Conservation (phyloP, 2,329 filamentous ascomycete species). For the Botrytis hyacinthi region DNA sequence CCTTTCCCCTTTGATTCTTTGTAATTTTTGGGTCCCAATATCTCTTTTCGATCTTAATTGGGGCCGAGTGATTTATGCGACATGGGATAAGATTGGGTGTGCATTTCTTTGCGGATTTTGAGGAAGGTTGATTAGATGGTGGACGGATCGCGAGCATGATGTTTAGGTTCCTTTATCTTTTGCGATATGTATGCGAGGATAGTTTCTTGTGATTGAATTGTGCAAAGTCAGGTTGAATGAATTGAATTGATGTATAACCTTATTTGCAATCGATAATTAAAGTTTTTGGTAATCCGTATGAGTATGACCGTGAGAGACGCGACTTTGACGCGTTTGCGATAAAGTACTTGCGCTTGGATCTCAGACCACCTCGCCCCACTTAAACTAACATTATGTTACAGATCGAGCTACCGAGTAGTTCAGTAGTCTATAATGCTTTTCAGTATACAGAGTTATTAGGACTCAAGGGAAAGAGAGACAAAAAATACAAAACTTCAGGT, state of each 20-base stretch:
- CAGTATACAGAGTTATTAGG: no score
- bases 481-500: no score
- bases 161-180: not conserved
- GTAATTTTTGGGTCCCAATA: conserved; percentile 13
- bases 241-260: not conserved
- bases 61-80: conserved; percentile 10
- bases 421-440: not conserved
- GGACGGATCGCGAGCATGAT: conserved; percentile 14
- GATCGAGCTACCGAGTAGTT: no score
- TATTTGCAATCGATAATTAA: not conserved
- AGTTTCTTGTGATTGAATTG: not conserved
- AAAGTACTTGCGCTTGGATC: not conserved
- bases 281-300: not conserved
- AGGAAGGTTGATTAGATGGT: conserved; percentile 1
- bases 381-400: no score
- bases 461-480: no score
- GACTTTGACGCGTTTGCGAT: conserved; percentile 1
- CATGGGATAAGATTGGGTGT: conserved; percentile 13
- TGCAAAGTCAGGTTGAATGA: not conserved
- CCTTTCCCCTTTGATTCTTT: not conserved
- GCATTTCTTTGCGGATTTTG: conserved; percentile 6
- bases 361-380: no score
- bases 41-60: conserved; percentile 3
- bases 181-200: not conserved
- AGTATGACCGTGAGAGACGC: not conserved